Base-by-base conservation (phyloP, 805 yeast species). In the Wickerhamomyces bisporus region DNA sequence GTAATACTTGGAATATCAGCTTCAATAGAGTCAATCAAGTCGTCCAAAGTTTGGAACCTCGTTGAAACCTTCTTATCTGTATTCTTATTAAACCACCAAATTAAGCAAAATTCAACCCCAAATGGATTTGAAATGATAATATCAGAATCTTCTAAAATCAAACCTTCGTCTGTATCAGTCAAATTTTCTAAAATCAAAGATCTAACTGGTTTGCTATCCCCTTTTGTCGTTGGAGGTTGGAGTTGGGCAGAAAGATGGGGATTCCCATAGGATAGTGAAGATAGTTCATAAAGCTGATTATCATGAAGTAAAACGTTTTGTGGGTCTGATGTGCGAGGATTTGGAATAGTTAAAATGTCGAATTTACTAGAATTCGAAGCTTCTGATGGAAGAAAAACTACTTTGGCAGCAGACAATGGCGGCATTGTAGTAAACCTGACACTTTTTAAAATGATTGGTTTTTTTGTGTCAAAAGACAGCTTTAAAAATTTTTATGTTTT, bases 71-170 rank as follows among this genome's bases (percentile, higher is more conserved):
- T 51, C 14, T 35, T 41, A n/a, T 31, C 45, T 28, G 50, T 49
- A 16, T 53, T 53, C 3, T 58, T 38, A 23, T 50, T 48, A 45
- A 73, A 64, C 30, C 59, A 57, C 3, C 61, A 44, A 11, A 74
- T 53, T 33, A 76, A 44, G 4, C 65, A 46, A 51, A 66, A 76
- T 0, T 55, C 54, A 8, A 63, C 34, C 44, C 72, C 68, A 54
- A 64, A 71, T 30, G 50, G 57, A 10, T 71, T 61, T 3, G 70
- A 57, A 2, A 72, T 57, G 24, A 68, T 57, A 3, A 73, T 32
- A 28, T 60, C 64, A 10, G 70, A 62, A 0, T 62, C 52, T 35
- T 68, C 77, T 3, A 70, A 26, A 1, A 75, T 57, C 5, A 61
- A 38, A 0, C 77, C 77, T 10, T 27, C 28, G 0, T 36, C 36